Conservation (phyloP, 192 early-diverging fungal genomes). For the Polychytrium aggregatum region DNA sequence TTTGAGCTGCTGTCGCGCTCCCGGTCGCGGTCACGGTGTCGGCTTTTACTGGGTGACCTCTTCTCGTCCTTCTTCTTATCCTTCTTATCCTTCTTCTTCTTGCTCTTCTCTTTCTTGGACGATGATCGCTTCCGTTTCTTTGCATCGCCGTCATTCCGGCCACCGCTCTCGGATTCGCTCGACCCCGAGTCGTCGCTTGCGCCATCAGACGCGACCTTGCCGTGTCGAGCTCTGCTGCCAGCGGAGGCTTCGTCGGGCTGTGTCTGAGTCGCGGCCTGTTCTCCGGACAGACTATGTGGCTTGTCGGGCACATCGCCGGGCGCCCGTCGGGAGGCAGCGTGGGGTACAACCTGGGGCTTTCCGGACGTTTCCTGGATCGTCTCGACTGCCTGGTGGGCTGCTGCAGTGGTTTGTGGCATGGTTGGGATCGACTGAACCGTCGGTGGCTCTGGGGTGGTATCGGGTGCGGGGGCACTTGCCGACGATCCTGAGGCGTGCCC, state of each 20-base stretch:
- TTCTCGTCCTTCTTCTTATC: constrained; percentile 8
- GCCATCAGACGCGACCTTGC: not conserved
- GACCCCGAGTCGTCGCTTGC: not conserved
- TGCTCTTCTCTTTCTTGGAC: not conserved
- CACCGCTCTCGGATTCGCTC: constrained; percentile 1
- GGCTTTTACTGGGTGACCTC: no score
- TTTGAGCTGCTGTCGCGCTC: no score
- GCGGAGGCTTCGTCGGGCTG: not conserved
- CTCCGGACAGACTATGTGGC: not conserved
- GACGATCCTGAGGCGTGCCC: not conserved
- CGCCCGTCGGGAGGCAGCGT: no score
- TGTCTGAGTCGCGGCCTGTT: not conserved
- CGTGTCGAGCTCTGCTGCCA: not conserved
- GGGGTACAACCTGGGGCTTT: no score
- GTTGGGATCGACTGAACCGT: no score
- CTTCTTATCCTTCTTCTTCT: constrained; percentile 8
- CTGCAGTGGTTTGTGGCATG: no score
- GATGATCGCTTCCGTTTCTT: constrained; percentile 1
- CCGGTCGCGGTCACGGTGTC: no score
- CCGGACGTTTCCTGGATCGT: no score
- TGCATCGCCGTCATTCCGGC: not conserved
- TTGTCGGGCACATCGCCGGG: no score
- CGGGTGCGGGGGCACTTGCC: no score
- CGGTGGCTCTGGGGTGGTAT: no score
- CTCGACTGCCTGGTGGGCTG: no score